Evolutionary conservation across 202 grass and related monocot genomes (phyloP).

Genomic region (Bolboschoenoplectus hybrid): DNA sequence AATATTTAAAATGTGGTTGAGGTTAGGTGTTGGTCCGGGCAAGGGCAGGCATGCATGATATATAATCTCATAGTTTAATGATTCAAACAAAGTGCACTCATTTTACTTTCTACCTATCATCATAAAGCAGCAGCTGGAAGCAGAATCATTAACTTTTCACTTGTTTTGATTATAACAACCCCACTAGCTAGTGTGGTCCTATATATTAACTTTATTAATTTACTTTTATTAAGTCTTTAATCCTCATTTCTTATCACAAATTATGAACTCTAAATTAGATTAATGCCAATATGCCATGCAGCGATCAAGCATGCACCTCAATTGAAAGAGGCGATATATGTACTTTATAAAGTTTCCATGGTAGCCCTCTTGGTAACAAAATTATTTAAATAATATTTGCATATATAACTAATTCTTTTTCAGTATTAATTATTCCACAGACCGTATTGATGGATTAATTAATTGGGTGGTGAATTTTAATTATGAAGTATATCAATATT

Average conservation of each 20-base stretch:
- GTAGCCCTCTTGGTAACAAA: neutral
- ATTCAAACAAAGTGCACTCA: neutral
- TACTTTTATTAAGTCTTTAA: neutral
- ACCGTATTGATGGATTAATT: no score
- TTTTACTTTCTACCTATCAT: neutral
- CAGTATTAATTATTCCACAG: neutral
- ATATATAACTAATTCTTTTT: neutral
- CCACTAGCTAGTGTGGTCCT: slow-evolving; percentile 19
- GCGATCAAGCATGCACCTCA: neutral
- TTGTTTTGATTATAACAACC: neutral
- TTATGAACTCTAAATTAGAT: neutral
- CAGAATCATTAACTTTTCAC: neutral
- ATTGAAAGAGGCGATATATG: neutral
- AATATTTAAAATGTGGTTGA: slow-evolving; percentile 9
- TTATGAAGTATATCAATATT: no score
- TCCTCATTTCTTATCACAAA: neutral
- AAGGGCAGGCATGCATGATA: neutral
- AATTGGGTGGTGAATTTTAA: no score
- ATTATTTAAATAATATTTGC: neutral
- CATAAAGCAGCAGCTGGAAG: neutral
- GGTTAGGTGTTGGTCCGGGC: neutral
- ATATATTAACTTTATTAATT: neutral
- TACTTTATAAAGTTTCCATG: neutral
- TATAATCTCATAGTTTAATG: neutral
- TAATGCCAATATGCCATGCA: neutral